Base-by-base conservation (phyloP, 2,329 filamentous ascomycete species). In the Alternaria atra region DNA sequence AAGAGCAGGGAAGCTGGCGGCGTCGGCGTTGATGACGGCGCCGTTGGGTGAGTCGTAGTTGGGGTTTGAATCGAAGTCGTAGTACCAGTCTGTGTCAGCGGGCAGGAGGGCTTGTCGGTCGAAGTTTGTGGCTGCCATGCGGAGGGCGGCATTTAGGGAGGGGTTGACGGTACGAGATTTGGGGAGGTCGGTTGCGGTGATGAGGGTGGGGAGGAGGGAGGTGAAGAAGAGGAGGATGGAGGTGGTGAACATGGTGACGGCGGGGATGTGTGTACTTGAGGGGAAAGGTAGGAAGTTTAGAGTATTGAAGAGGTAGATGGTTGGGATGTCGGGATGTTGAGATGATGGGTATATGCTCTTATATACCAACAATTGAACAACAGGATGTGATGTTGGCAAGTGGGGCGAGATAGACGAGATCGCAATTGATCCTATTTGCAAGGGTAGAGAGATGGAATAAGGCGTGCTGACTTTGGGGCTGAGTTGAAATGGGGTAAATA, bases 11-110 rank as follows among this genome's bases (percentile, higher is more conserved):
- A 85, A 85, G 20, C 82, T 84, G 17, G 83, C 83, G 12, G 81
- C 81, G 63, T 85, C 84, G 64, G 84, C 84, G 65, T 83, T 85
- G 63, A 83, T 78, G 34, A 86, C 84, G 15, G 80, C 79, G 12
- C 84, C 84, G 1, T 82, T 61, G 61, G 80, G 80, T 32, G 75
- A 82, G 67, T 83, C 81, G 70, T 81, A 84, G 66, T 77, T 75
- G 12, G 71, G 65, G 52, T 83, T 76, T 9, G 74, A 73, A 29
- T 79, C 58, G 73, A 85, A 86, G 73, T 86, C 82, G 69, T 84
- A 86, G 42, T 76, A 69, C 83, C 83, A 85, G 66, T 81, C 80
- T 15, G 73, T 72, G 61, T 82, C 73, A 15, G 72, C 71, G 15
- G 77, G 61, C 8, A 85, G 78, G 1, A 83, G 72, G 1, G 69